Evolutionary conservation across 371 early-diverging fungal species (phyloP), one percentile per base, ranked within the genome.

Genomic region (Syncephalastrum contaminatum): DNA sequence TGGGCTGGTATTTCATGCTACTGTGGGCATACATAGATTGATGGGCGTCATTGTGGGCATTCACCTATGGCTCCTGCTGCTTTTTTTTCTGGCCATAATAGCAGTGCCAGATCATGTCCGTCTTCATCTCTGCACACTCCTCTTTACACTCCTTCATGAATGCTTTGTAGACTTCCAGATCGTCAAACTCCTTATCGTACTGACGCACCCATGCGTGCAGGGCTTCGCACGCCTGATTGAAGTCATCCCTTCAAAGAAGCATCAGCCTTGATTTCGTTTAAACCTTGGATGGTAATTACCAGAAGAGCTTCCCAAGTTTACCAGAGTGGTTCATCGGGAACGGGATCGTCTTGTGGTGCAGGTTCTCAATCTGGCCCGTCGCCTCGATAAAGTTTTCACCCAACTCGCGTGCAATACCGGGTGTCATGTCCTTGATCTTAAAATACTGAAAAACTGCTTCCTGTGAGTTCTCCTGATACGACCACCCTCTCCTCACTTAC

Each of bases 261-360:
- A 55, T 20, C 18, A 27, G 27, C 12, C 7, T 12, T 12, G 12
- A 18, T 22, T 53, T n/a, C 3, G 18, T n/a, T 54, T 27, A 14
- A 21, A 10, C n/a, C 18, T 21, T 15, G 30, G 18, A 42, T 18
- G 41, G 4, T 19, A 54, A 16, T 21, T 51, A 56, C 48, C 54
- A 56, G 41, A 48, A 51, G 15, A 60, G 18, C 7, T 36, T 14
- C 3, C 61, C 57, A 43, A 48, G 10, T 41, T 43, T 59, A 15
- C 61, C 61, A 12, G 56, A 36, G 39, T 49, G 53, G 15, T 52
- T 60, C 21, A 73, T 25, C 15, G 69, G 66, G 16, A 68, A 52
- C 4, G 44, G 12, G 8, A 46, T 7, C 7, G 42, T n/a, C n/a
- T 50, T 49, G 7, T 36, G 24, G 6, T 51, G 21, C 16, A 59